phyloP scores from a whole-genome alignment of 2,329 filamentous ascomycete genomes.

The Hypoxylon sp. region DNA sequence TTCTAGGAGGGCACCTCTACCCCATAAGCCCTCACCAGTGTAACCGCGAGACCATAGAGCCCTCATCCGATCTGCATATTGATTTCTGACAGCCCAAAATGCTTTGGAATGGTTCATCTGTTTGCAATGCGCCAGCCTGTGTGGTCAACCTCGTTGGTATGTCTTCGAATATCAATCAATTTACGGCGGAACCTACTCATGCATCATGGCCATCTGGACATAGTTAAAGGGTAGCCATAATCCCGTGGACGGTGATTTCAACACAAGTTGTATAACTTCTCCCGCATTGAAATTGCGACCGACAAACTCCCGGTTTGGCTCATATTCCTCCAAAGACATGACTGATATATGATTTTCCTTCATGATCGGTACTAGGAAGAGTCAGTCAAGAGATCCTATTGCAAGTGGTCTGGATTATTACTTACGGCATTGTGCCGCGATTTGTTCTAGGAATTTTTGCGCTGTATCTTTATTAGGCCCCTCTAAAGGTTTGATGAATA shows the following conservation, averaged over 20 bases:
- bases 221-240: constrained; percentile 83
- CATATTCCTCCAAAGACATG: constrained; percentile 80
- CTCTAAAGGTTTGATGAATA: constrained; percentile 84
- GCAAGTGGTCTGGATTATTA: not conserved
- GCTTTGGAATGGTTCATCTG: constrained; percentile 88
- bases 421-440: constrained; percentile 80
- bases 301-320: constrained; percentile 82
- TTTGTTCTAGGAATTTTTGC: constrained; percentile 76
- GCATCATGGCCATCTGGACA: constrained; percentile 96
- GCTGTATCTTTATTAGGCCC: constrained; percentile 69
- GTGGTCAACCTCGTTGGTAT: too few species aligned
- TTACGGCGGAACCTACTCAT: constrained; percentile 67
- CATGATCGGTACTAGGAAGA: constrained; percentile 70
- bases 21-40: constrained; percentile 86
- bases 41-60: constrained; percentile 75
- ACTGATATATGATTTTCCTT: constrained; percentile 70
- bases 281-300: constrained; percentile 92
- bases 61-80: constrained; percentile 76
- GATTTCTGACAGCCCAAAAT: constrained; percentile 83
- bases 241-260: constrained; percentile 70
- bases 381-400: constrained; percentile 1
- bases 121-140: constrained; percentile 80
- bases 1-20: constrained; percentile 69
- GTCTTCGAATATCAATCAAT: too few species aligned
- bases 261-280: constrained; percentile 84